Evolutionary conservation across 768 basidiomycete species (phyloP).

Genomic region (Russula compacta): DNA sequence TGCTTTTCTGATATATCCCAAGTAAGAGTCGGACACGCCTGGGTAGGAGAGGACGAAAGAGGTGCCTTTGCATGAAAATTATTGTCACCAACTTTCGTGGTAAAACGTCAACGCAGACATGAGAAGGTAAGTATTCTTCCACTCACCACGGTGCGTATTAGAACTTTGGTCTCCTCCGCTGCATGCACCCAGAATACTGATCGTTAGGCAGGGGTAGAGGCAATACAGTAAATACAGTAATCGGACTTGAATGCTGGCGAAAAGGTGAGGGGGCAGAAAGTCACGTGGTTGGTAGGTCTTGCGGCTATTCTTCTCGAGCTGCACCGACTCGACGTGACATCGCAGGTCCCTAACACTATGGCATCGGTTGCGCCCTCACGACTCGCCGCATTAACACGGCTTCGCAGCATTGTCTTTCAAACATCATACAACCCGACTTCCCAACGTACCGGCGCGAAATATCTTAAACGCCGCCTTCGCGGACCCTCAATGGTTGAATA

Average conservation of each 20-base stretch:
- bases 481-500: slow-evolving; percentile 84
- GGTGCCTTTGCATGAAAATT: slow-evolving; percentile 1
- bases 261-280: neutral
- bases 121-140: neutral
- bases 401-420: slow-evolving; percentile 72
- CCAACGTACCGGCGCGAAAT: slow-evolving; percentile 83
- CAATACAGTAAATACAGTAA: too few species aligned
- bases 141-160: neutral
- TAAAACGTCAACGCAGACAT: neutral
- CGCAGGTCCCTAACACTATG: slow-evolving; percentile 20
- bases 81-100: neutral
- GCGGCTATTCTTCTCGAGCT: too few species aligned
- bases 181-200: neutral
- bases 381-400: slow-evolving; percentile 49
- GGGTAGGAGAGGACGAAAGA: neutral
- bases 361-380: slow-evolving; percentile 39
- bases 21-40: neutral
- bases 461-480: slow-evolving; percentile 69
- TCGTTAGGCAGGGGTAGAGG: too few species aligned
- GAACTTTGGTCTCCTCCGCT: neutral
- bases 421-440: slow-evolving; percentile 81
- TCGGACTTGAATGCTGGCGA: too few species aligned
- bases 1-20: neutral
- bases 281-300: neutral
- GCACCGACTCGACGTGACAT: too few species aligned